Base-by-base conservation (phyloP, 169 alveolate species). In the Plasmodium fragile region DNA sequence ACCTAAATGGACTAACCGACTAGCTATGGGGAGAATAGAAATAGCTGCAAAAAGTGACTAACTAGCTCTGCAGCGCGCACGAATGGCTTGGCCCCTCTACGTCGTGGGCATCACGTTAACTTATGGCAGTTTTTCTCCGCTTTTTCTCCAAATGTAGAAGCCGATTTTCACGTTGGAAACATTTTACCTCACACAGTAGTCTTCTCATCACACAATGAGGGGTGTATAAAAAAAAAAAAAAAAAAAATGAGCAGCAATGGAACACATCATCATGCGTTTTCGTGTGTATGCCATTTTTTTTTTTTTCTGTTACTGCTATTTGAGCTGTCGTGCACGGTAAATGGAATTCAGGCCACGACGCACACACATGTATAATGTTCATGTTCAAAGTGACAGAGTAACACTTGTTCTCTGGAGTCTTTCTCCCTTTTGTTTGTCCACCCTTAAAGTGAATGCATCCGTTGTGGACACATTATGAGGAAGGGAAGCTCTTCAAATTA, bases 321-420 rank as follows among this genome's bases (percentile, higher is more conserved):
- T 22, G 16, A 3, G 13, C 4, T 59, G 28, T 8, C 75, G 16
- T 18, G 11, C 28, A 34, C 34, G 16, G 16, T 59, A 59, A 59
- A 16, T 22, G 55, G 55, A 6, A 45, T 18, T 13, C 18, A 45
- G 55, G 55, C 55, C 18, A 45, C 18, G 55, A 10, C 4, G n/a
- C n/a, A 4, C 16, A 59, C 75, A 59, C 75, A 59, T 25, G 34
- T 34, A 59, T 18, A 59, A 59, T 59, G 4, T 0, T 59, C 75
- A 59, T n/a, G n/a, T n/a, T n/a, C n/a, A n/a, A 59, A 59, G 75
- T 59, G 34, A 59, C 36, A 59, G 75, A 59, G 34, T 59, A 59
- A 18, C 16, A 22, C 11, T 18, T 25, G n/a, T 59, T 18, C 75
- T 59, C 28, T 59, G 16, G 34, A 59, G 34, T 22, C 36, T 18